Evolutionary conservation across 2,329 filamentous ascomycete species (phyloP).

Genomic region (Malbranchea zuffiana): DNA sequence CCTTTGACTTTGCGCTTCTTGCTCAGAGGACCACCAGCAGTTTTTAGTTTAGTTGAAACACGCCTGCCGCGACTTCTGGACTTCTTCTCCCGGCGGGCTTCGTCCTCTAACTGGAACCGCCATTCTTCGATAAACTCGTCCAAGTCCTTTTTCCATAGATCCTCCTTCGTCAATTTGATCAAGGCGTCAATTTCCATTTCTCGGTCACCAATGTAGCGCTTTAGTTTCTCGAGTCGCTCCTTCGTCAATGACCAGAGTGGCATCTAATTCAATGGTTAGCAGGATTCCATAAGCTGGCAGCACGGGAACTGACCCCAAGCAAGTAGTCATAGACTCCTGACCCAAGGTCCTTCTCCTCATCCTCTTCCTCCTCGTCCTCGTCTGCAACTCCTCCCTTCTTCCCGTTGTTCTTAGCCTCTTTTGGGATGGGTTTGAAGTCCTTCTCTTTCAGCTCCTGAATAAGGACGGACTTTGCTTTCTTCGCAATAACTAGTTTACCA

Average conservation of each 20-base stretch:
- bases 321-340: slow-evolving; percentile 85
- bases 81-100: slow-evolving; percentile 63
- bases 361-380: slow-evolving; percentile 47
- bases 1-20: slow-evolving; percentile 51
- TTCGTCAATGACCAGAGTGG: slow-evolving; percentile 91
- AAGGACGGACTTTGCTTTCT: slow-evolving; percentile 81
- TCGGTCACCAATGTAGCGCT: slow-evolving; percentile 73
- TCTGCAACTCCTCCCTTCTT: slow-evolving; percentile 52
- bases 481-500: slow-evolving; percentile 71
- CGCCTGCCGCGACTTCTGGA: slow-evolving; percentile 61
- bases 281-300: not conserved
- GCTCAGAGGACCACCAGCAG: slow-evolving; percentile 41
- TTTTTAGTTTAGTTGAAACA: slow-evolving; percentile 69
- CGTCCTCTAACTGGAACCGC: slow-evolving; percentile 68
- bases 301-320: slow-evolving; percentile 57
- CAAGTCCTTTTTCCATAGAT: slow-evolving; percentile 80
- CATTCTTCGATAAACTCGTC: slow-evolving; percentile 80
- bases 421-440: slow-evolving; percentile 78
- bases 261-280: slow-evolving; percentile 63
- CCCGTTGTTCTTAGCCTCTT: slow-evolving; percentile 59
- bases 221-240: slow-evolving; percentile 82
- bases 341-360: slow-evolving; percentile 44
- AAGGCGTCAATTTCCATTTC: slow-evolving; percentile 76
- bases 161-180: slow-evolving; percentile 70
- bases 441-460: slow-evolving; percentile 74